A percentile compares a stretch with the other conserved stretches of the same genome.
These are phyloP conservation scores for Achaetomium macrosporum DNA, from an alignment of 2,329 filamentous ascomycete species.

Conservation along the genomic window DNA sequence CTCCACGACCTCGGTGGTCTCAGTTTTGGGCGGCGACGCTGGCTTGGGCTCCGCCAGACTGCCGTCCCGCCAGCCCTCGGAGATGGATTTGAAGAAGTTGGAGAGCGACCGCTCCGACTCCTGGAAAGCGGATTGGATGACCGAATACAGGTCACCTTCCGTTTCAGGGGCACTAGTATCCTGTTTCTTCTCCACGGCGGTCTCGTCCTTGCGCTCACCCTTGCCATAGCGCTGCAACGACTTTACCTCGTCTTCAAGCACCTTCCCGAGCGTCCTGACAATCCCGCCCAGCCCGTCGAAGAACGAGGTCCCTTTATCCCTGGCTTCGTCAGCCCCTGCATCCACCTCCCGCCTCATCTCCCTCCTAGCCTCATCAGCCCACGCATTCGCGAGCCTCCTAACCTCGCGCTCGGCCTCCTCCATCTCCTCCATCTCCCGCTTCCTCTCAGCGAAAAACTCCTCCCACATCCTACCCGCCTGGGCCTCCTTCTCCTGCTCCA, in stretches of 20 bases:
- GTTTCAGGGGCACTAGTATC: conserved; percentile 26
- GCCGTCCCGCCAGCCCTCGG: conserved; percentile 15
- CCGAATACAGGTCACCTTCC: conserved; percentile 39
- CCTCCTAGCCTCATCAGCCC: conserved; percentile 1
- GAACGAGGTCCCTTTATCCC: no score
- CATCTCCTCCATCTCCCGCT: background rate
- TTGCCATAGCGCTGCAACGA: background rate
- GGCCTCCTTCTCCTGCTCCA: background rate
- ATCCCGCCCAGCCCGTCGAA: no score
- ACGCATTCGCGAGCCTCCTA: background rate
- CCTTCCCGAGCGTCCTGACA: conserved; percentile 8
- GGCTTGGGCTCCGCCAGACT: conserved; percentile 1
- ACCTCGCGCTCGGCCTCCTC: background rate
- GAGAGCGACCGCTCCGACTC: conserved; percentile 37
- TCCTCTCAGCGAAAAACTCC: background rate
- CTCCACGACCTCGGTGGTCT: conserved; percentile 11
- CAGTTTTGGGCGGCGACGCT: conserved; percentile 6
- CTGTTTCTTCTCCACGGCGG: background rate
- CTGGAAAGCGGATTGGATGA: conserved; percentile 34
- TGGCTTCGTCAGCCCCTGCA: background rate
- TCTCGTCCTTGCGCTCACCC: background rate
- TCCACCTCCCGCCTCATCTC: conserved; percentile 7
- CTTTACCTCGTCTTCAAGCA: conserved; percentile 14
- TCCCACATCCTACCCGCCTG: conserved; percentile 1
- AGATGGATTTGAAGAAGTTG: conserved; percentile 34